These are phyloP conservation scores for Peronospora tabacina DNA, from an alignment of 352 stramenopile genomes.

Conservation along the genomic window DNA sequence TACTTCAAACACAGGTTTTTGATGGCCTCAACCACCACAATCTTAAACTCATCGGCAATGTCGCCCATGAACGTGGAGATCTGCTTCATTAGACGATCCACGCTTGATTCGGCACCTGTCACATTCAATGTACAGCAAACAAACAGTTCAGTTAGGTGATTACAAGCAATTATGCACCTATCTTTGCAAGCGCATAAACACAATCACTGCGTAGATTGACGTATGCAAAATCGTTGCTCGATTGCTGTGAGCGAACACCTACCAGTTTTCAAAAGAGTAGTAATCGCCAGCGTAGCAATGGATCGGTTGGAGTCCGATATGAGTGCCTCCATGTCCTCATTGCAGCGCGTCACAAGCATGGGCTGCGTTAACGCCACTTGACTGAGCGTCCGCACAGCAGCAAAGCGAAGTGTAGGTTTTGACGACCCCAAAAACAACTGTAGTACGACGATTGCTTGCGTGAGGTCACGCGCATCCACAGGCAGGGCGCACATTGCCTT, in stretches of 20 bases:
- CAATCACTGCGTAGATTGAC: neutral
- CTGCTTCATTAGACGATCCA: slow-evolving; percentile 96
- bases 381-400: slow-evolving; percentile 94
- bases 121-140: neutral
- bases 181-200: neutral
- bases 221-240: neutral
- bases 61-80: slow-evolving; percentile 98
- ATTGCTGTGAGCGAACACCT: slow-evolving; percentile 2
- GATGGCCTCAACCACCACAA: slow-evolving; percentile 96
- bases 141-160: no score
- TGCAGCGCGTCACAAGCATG: slow-evolving; percentile 94
- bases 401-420: slow-evolving; percentile 94
- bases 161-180: no score
- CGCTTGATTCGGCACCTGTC: slow-evolving; percentile 88
- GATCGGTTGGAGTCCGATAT: slow-evolving; percentile 96
- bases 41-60: slow-evolving; percentile 99
- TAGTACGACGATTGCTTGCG: slow-evolving; percentile 94
- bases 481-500: slow-evolving; percentile 93
- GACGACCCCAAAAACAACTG: slow-evolving; percentile 92
- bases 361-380: slow-evolving; percentile 89
- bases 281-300: slow-evolving; percentile 98
- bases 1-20: slow-evolving; percentile 98
- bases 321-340: slow-evolving; percentile 97
- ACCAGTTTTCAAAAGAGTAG: slow-evolving; percentile 97
- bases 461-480: slow-evolving; percentile 93